phyloP scores from a whole-genome alignment of 2,329 filamentous ascomycete species.

The Lecanicillium sp. region DNA sequence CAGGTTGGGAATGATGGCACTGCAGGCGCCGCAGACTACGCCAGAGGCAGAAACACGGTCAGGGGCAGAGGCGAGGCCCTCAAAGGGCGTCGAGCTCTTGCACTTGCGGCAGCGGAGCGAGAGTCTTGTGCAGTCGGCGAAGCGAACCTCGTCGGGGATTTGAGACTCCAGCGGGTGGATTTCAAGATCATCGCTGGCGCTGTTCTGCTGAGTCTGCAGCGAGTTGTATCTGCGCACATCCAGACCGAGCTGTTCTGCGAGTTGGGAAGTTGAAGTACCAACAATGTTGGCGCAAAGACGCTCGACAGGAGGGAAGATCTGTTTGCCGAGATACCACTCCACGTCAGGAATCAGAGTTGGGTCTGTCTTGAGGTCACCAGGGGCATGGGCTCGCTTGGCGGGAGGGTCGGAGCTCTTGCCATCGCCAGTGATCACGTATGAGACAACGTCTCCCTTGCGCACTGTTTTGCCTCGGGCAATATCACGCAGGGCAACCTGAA shows the following conservation, averaged over 20 bases:
- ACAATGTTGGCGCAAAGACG: slow-evolving; percentile 93
- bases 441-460: slow-evolving; percentile 91
- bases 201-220: slow-evolving; percentile 38
- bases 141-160: slow-evolving; percentile 85
- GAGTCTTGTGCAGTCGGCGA: slow-evolving; percentile 72
- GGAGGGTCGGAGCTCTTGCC: slow-evolving; percentile 59
- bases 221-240: slow-evolving; percentile 78
- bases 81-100: slow-evolving; percentile 65
- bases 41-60: slow-evolving; percentile 66
- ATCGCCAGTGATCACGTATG: slow-evolving; percentile 85
- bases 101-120: slow-evolving; percentile 76
- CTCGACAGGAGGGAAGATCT: slow-evolving; percentile 96
- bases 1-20: slow-evolving; percentile 58
- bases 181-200: slow-evolving; percentile 55
- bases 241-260: slow-evolving; percentile 90
- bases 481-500: slow-evolving; percentile 88
- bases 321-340: slow-evolving; percentile 98
- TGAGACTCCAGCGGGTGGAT: slow-evolving; percentile 92
- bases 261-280: slow-evolving; percentile 81
- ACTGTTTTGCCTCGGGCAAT: slow-evolving; percentile 80
- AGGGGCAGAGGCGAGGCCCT: slow-evolving; percentile 59
- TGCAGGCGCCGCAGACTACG: slow-evolving; percentile 67
- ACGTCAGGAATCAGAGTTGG: slow-evolving; percentile 76
- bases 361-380: slow-evolving; percentile 74
- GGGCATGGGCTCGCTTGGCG: slow-evolving; percentile 83